Evolutionary conservation across 140 eudicot species (phyloP).

Genomic region (Oenanthe javanica): DNA sequence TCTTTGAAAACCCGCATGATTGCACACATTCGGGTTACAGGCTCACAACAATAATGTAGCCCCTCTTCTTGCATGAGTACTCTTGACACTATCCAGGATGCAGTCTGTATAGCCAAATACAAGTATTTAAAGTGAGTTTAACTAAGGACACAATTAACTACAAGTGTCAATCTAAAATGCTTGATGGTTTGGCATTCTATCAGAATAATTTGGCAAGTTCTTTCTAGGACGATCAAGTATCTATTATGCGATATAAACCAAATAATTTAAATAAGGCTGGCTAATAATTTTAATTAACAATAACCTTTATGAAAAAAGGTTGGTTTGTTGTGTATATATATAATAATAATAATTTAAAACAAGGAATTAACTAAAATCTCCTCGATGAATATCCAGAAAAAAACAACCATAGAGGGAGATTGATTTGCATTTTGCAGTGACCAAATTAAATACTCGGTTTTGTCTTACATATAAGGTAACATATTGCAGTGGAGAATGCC

Average conservation of each 20-base stretch:
- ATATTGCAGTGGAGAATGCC: not conserved
- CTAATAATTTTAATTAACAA: not conserved
- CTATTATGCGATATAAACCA: not conserved
- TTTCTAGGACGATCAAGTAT: not conserved
- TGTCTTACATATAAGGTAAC: not conserved
- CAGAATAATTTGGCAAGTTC: not conserved
- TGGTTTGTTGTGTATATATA: not conserved
- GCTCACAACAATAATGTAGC: slow-evolving; percentile 23
- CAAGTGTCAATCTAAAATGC: too few species aligned
- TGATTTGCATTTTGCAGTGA: not conserved
- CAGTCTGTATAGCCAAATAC: slow-evolving; percentile 19
- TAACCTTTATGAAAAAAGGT: not conserved
- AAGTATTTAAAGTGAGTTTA: not conserved
- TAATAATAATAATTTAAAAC: not conserved
- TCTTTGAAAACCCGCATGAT: slow-evolving; percentile 15
- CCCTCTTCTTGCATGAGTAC: slow-evolving; percentile 29
- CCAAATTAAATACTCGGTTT: not conserved
- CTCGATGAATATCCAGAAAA: not conserved
- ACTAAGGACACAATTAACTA: too few species aligned
- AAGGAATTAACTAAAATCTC: not conserved
- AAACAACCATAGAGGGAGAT: not conserved
- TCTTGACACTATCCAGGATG: slow-evolving; percentile 30
- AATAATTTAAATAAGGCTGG: not conserved
- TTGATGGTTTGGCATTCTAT: not conserved
- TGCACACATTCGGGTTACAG: slow-evolving; percentile 22